Evolutionary conservation across 2,329 filamentous ascomycete genomes (phyloP).

Genomic region (Colletotrichum lentis): DNA sequence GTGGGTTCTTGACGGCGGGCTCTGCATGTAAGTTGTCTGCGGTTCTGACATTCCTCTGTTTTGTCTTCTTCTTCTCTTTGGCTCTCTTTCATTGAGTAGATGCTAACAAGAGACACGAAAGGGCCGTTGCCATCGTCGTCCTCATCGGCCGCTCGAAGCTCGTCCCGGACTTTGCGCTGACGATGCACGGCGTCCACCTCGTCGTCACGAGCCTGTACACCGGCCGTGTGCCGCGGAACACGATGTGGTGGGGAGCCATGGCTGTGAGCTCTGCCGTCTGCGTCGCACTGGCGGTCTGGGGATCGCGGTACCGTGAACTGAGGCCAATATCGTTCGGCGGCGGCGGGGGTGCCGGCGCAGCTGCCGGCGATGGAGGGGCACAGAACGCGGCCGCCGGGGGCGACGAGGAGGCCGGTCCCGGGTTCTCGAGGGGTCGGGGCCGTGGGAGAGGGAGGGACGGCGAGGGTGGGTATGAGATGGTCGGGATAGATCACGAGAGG

Average conservation of each 20-base stretch:
- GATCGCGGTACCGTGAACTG: constrained; percentile 88
- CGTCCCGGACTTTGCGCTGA: constrained; percentile 92
- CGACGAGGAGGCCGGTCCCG: constrained; percentile 57
- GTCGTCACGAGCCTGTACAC: constrained; percentile 81
- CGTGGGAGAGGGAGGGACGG: constrained; percentile 63
- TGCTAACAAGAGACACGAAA: constrained; percentile 49
- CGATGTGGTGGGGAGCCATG: constrained; percentile 84
- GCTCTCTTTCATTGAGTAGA: not conserved
- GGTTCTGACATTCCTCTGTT: constrained; percentile 1
- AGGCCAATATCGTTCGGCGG: constrained; percentile 88
- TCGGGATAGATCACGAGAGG: constrained; percentile 55
- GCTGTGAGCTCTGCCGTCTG: constrained; percentile 54
- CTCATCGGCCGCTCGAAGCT: constrained; percentile 90
- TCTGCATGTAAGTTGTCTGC: constrained; percentile 56
- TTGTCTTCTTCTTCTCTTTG: not conserved
- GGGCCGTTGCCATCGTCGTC: constrained; percentile 82
- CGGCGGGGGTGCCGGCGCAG: constrained; percentile 45
- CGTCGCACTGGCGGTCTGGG: constrained; percentile 80
- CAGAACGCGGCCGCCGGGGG: constrained; percentile 40
- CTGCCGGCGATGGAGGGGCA: constrained; percentile 35
- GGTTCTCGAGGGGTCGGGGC: constrained; percentile 59
- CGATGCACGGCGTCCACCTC: constrained; percentile 84
- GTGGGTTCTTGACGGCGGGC: constrained; percentile 64
- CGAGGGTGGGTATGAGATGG: constrained; percentile 73
- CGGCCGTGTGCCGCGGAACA: constrained; percentile 75